Conservation (phyloP, 371 early-diverging fungal species). For the Umbelopsis sp. region DNA sequence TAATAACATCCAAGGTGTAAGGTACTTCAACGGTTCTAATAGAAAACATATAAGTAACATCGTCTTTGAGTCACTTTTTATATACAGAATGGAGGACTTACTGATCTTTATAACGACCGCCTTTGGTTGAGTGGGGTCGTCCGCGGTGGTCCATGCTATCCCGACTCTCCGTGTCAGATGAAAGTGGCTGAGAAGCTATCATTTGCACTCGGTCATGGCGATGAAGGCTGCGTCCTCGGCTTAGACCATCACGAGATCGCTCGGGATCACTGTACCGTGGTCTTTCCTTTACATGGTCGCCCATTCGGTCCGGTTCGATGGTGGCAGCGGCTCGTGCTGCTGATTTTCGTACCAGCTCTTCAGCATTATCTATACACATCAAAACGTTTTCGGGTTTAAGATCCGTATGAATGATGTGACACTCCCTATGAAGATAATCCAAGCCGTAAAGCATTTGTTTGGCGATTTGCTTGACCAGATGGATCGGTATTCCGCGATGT, state of each 20-base stretch:
- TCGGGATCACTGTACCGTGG: neutral
- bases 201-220: constrained; percentile 10
- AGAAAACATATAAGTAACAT: neutral
- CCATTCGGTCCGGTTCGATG: constrained; percentile 7
- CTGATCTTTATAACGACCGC: constrained; percentile 7
- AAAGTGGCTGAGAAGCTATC: constrained; percentile 23
- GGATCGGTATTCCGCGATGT: constrained; percentile 84
- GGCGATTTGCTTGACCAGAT: constrained; percentile 86
- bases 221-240: constrained; percentile 5
- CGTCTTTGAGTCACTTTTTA: neutral
- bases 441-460: constrained; percentile 89
- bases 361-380: constrained; percentile 87
- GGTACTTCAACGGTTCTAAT: neutral
- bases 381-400: constrained; percentile 97
- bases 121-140: neutral
- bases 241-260: constrained; percentile 9
- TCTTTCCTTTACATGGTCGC: constrained; percentile 4
- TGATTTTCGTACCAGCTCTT: constrained; percentile 56
- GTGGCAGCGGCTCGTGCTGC: constrained; percentile 9
- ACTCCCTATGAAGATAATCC: constrained; percentile 91
- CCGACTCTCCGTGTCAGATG: constrained; percentile 8
- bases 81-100: neutral
- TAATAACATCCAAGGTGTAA: constrained; percentile 36
- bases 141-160: constrained; percentile 10
- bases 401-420: constrained; percentile 98